Conservation (phyloP, 495 filamentous ascomycete genomes). For the Rhypophila decipiens region DNA sequence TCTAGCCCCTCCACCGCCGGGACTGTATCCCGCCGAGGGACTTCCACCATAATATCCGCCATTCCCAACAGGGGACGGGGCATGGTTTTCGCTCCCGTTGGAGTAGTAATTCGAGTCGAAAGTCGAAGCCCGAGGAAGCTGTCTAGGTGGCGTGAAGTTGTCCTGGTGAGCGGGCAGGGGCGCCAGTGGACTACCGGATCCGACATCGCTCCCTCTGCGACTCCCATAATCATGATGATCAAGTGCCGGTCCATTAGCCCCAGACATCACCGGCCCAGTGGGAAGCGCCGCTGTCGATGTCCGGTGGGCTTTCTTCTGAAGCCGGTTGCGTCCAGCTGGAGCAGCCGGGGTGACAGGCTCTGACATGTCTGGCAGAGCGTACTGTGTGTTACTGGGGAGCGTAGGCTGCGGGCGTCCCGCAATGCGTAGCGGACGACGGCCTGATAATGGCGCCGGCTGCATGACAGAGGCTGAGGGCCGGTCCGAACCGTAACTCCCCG, state of each 20-base stretch:
- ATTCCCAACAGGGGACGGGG: conserved; percentile 1
- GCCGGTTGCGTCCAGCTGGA: conserved; percentile 44
- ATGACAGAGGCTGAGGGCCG: conserved; percentile 39
- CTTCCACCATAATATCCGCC: not conserved
- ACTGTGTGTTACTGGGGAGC: conserved; percentile 10
- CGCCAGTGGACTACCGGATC: conserved; percentile 30
- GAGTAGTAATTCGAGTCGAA: conserved; percentile 27
- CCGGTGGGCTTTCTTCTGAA: conserved; percentile 54
- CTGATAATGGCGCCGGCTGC: conserved; percentile 38
- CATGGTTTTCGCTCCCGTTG: conserved; percentile 34
- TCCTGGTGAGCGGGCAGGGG: conserved; percentile 40
- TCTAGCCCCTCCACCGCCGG: conserved; percentile 2
- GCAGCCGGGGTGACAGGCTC: conserved; percentile 20
- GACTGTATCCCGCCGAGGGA: conserved; percentile 3
- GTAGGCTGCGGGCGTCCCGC: conserved; percentile 20
- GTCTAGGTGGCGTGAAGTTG: conserved; percentile 33
- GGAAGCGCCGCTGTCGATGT: conserved; percentile 30
- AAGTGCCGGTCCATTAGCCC: conserved; percentile 22
- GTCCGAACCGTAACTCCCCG: conserved; percentile 41
- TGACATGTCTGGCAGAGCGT: conserved; percentile 3
- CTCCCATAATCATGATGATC: not conserved
- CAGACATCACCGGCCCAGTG: conserved; percentile 22
- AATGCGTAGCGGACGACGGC: conserved; percentile 21
- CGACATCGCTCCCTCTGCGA: conserved; percentile 13
- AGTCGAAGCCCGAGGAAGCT: conserved; percentile 34